A percentile compares a stretch with the other conserved stretches of the same genome.
Conservation (phyloP, 192 early-diverging fungal genomes). For the Coemansia guatemalensis region DNA sequence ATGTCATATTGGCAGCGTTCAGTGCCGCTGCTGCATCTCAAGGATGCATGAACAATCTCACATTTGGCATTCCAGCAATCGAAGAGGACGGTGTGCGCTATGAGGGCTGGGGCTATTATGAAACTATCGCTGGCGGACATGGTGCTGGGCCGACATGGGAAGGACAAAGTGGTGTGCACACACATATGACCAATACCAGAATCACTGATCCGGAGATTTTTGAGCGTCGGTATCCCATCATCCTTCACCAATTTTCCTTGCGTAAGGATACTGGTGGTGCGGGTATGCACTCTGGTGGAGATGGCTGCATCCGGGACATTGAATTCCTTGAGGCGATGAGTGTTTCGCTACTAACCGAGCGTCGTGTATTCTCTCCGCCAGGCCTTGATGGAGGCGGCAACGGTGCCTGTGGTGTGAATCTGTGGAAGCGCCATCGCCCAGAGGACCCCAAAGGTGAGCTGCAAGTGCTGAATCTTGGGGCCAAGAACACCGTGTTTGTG, state of each 20-base stretch:
- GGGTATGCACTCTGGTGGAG: constrained; percentile 76
- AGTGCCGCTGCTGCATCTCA: constrained; percentile 88
- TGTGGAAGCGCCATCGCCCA: constrained; percentile 62
- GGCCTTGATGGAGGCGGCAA: constrained; percentile 78
- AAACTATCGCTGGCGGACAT: constrained; percentile 86
- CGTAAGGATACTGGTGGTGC: constrained; percentile 73
- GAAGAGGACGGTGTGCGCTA: constrained; percentile 28
- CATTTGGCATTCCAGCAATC: constrained; percentile 72
- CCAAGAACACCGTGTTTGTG: constrained; percentile 85
- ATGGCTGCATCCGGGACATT: constrained; percentile 91
- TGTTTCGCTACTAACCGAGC: constrained; percentile 89
- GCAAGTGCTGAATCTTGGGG: constrained; percentile 69
- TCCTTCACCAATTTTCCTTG: constrained; percentile 82
- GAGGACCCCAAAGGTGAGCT: constrained; percentile 8
- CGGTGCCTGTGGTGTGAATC: constrained; percentile 73
- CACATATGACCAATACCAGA: constrained; percentile 96
- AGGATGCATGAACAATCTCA: constrained; percentile 95
- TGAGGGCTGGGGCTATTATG: constrained; percentile 94
- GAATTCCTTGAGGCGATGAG: constrained; percentile 87
- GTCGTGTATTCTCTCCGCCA: constrained; percentile 87
- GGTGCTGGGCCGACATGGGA: constrained; percentile 91
- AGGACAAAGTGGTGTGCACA: constrained; percentile 77
- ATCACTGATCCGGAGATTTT: constrained; percentile 98
- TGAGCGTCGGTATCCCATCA: constrained; percentile 87
- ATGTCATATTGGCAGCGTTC: constrained; percentile 91